Conservation (phyloP, 2,329 filamentous ascomycete species). For the Arachnomyces sp. region DNA sequence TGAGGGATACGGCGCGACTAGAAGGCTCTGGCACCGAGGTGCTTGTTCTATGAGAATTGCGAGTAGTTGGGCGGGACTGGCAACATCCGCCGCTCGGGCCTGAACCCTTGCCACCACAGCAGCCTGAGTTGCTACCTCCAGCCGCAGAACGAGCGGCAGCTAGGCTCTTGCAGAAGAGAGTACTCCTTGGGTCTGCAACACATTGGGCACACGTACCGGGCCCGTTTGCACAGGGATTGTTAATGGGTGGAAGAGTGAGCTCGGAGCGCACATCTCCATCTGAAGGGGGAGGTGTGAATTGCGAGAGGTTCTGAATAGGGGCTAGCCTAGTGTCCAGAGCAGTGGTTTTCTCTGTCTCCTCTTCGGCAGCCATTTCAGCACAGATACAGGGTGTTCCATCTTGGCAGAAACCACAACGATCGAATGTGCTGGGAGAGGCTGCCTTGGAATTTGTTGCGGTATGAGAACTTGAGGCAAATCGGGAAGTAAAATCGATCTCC, state of each 20-base stretch:
- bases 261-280: conserved; percentile 53
- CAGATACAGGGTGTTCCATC: conserved; percentile 78
- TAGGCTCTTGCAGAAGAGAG: conserved; percentile 74
- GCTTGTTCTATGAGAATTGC: conserved; percentile 15
- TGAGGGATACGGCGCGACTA: conserved; percentile 50
- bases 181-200: conserved; percentile 67
- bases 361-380: conserved; percentile 54
- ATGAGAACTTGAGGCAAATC: conserved; percentile 48
- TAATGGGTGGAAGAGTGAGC: conserved; percentile 35
- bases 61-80: conserved; percentile 27
- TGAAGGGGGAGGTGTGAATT: conserved; percentile 47
- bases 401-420: conserved; percentile 74
- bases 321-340: conserved; percentile 34
- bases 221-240: conserved; percentile 52
- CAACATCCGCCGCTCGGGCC: conserved; percentile 55
- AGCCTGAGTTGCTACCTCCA: conserved; percentile 38
- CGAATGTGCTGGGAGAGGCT: conserved; percentile 42
- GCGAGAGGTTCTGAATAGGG: conserved; percentile 39
- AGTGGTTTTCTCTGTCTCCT: conserved; percentile 33
- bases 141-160: conserved; percentile 51
- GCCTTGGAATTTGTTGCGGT: conserved; percentile 18
- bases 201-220: conserved; percentile 76
- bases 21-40: conserved; percentile 23
- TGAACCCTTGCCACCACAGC: conserved; percentile 54
- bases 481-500: conserved; percentile 68